Base-by-base conservation (phyloP, 371 early-diverging fungal genomes). In the Mucor indicus region DNA sequence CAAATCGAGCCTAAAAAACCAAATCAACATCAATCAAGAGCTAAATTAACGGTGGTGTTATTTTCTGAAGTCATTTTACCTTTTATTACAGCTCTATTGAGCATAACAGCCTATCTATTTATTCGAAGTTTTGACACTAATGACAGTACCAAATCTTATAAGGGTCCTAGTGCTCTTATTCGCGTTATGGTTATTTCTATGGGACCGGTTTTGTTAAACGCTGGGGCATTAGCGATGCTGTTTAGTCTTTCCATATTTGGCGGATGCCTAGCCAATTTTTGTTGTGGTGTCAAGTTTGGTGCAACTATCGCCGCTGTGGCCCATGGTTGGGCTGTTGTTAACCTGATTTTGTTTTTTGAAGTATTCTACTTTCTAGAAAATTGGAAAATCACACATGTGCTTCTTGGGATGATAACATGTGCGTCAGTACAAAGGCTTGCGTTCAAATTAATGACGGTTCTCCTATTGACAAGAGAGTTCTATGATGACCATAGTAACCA, bases 381-480 rank as follows among this genome's bases (percentile, higher is more conserved):
- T 37, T 84, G 86, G 85, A 69, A 69, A 21, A 53, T 81, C 24
- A 43, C 67, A n/a, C 74, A 77, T 44, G 77, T 85, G 0, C 47
- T 89, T 15, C 59, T 92, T 27, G 89, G 88, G 6, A 64, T 90
- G 45, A 79, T 87, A 44, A 79, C 69, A 8, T 55, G 79, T 1
- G 75, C 75, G 25, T 52, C 75, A 16, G 77, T 89, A 9, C 89
- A 88, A 45, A 75, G 86, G 4, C 80, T 82, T 19, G 53, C 86
- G 7, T 84, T 88, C 66, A 80, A 84, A 39, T 39, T 86, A 8
- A 44, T 90, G 48, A 85, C 85, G 20, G 67, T 80, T 17, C 57
- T 83, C 23, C 69, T 88, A 47, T 60, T 92, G 43, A 81, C 91
- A 21, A 81, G 91, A 21, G 91, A 90, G 60, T 84, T 87, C 61